These are phyloP conservation scores for Tylopilus felleus DNA, from an alignment of 768 basidiomycete genomes.

Conservation along the genomic window DNA sequence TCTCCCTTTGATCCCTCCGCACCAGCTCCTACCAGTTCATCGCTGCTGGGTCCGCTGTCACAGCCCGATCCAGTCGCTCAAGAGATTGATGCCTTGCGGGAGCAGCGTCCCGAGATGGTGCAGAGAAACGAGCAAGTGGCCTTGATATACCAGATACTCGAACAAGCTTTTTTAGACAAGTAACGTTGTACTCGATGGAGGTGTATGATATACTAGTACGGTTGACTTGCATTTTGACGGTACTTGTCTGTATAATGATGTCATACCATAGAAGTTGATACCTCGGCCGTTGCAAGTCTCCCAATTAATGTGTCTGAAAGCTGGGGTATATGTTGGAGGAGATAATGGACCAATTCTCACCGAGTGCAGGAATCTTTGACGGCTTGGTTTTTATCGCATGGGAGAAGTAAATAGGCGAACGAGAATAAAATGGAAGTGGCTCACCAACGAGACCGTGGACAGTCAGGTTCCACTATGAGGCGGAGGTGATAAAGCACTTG, in stretches of 20 bases:
- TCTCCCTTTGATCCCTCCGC: slow-evolving; percentile 24
- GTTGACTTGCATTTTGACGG: not conserved
- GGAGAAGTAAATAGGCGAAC: too few species aligned
- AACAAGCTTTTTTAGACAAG: slow-evolving; percentile 20
- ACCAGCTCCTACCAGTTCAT: slow-evolving; percentile 35
- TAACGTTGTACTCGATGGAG: slow-evolving; percentile 3
- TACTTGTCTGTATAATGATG: not conserved
- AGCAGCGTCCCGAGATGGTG: slow-evolving; percentile 83
- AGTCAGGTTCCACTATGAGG: too few species aligned
- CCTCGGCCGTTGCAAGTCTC: not conserved
- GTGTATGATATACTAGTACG: not conserved
- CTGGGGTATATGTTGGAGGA: too few species aligned
- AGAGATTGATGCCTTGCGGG: slow-evolving; percentile 75
- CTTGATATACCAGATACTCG: slow-evolving; percentile 62
- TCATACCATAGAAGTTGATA: not conserved
- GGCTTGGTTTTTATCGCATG: too few species aligned
- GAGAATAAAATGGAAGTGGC: too few species aligned
- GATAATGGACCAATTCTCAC: too few species aligned
- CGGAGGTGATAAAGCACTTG: too few species aligned
- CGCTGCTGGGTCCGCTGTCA: slow-evolving; percentile 59
- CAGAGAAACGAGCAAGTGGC: slow-evolving; percentile 63
- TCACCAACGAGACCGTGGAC: too few species aligned
- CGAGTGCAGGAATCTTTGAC: too few species aligned
- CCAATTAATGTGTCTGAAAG: not conserved
- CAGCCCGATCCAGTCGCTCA: slow-evolving; percentile 53